These are phyloP conservation scores for Phytophthora citrophthora DNA, from an alignment of 352 stramenopile genomes.

Conservation along the genomic window DNA sequence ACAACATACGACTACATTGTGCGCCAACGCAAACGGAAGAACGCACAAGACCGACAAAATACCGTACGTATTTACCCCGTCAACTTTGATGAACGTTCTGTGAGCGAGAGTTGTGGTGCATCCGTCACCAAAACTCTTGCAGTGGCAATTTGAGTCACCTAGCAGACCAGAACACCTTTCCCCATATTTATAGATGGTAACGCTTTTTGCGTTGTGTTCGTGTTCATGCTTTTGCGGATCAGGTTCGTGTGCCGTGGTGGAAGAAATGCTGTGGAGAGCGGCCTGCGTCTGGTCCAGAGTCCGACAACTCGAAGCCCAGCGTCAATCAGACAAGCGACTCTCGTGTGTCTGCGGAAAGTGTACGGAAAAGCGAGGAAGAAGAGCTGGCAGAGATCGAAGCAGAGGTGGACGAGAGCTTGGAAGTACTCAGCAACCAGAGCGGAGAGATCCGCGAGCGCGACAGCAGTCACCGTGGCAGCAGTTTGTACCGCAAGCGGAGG, in stretches of 20 bases:
- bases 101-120: slow-evolving; percentile 18
- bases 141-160: slow-evolving; percentile 2
- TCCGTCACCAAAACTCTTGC: slow-evolving; percentile 20
- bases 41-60: slow-evolving; percentile 64
- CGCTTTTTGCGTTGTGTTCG: slow-evolving; percentile 7
- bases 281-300: slow-evolving; percentile 5
- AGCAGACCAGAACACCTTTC: slow-evolving; percentile 18
- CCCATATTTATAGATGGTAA: slow-evolving; percentile 34
- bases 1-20: slow-evolving; percentile 92
- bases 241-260: slow-evolving; percentile 44
- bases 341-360: slow-evolving; percentile 53
- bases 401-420: slow-evolving; percentile 81
- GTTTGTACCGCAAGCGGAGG: slow-evolving; percentile 32
- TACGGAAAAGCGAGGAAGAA: slow-evolving; percentile 64
- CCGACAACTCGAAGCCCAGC: slow-evolving; percentile 44
- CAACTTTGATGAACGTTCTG: slow-evolving; percentile 18
- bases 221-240: slow-evolving; percentile 11
- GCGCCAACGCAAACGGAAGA: slow-evolving; percentile 77
- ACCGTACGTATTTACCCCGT: slow-evolving; percentile 78
- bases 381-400: slow-evolving; percentile 74
- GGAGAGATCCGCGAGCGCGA: slow-evolving; percentile 57
- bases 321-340: slow-evolving; percentile 65
- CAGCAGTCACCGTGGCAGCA: slow-evolving; percentile 44
- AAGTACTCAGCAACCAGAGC: slow-evolving; percentile 77
- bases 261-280: slow-evolving; percentile 35